A percentile compares a stretch with the other conserved stretches of the same genome.
These are phyloP conservation scores for Podospora didyma DNA, from an alignment of 495 filamentous ascomycete species.

Conservation along the genomic window DNA sequence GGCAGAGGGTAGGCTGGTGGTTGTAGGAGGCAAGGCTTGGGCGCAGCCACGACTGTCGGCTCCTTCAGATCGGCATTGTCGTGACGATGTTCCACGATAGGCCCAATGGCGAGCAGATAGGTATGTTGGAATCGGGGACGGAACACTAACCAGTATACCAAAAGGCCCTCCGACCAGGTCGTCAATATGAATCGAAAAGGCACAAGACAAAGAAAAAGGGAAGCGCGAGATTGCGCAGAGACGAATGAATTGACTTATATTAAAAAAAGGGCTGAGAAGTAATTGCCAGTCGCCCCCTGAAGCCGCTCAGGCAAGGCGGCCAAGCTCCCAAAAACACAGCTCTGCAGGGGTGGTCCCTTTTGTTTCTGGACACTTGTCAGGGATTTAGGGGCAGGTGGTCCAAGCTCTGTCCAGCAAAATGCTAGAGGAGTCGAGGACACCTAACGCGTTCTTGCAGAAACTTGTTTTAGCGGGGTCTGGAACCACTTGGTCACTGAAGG, in stretches of 20 bases:
- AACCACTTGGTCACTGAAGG: neutral
- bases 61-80: too few relatives aligned
- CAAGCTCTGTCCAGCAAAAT: conserved; percentile 23
- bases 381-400: conserved; percentile 10
- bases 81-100: neutral
- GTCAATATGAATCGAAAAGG: neutral
- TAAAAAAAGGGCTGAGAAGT: conserved; percentile 5
- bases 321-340: conserved; percentile 4
- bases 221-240: neutral
- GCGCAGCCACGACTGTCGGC: too few relatives aligned
- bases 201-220: neutral
- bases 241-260: conserved; percentile 1
- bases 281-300: conserved; percentile 19
- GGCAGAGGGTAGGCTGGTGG: neutral
- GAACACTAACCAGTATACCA: conserved; percentile 1
- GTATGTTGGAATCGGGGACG: neutral
- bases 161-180: conserved; percentile 1
- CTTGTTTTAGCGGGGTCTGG: neutral
- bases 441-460: neutral
- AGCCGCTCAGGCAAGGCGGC: conserved; percentile 14
- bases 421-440: neutral
- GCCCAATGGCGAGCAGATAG: too few relatives aligned
- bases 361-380: conserved; percentile 31
- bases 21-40: neutral
- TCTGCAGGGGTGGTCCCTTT: conserved; percentile 12